These are phyloP conservation scores for Tetracladium maxilliforme DNA, from an alignment of 2,329 filamentous ascomycete species.

Conservation along the genomic window DNA sequence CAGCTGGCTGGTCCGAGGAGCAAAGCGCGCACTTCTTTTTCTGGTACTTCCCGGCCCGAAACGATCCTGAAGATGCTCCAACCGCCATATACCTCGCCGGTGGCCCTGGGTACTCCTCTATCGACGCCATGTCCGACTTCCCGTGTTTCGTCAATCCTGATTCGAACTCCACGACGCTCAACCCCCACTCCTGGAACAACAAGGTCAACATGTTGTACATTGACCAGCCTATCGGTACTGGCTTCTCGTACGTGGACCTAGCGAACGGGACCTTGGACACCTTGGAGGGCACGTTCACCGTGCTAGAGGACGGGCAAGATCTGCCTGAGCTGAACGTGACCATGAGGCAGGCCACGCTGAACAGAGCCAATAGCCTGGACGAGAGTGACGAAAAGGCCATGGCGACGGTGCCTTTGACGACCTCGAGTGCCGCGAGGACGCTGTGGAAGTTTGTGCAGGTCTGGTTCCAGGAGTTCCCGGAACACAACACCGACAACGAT, in stretches of 20 bases:
- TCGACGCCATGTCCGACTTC: slow-evolving; percentile 2
- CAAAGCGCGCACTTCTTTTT: no score
- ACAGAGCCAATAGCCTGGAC: slow-evolving; percentile 24
- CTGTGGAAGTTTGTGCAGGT: slow-evolving; percentile 44
- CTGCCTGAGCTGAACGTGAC: no score
- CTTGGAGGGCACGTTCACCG: no score
- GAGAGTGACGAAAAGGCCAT: no score
- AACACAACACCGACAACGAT: slow-evolving; percentile 43
- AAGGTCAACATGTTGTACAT: slow-evolving; percentile 24
- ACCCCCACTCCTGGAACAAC: slow-evolving; percentile 21
- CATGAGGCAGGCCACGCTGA: no score
- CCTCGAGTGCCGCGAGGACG: slow-evolving; percentile 26
- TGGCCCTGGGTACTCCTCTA: slow-evolving; percentile 27
- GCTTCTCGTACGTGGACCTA: slow-evolving; percentile 29
- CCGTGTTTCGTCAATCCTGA: slow-evolving; percentile 6
- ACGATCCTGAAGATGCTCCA: slow-evolving; percentile 28
- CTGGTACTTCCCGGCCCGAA: slow-evolving; percentile 44
- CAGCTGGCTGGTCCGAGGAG: not conserved
- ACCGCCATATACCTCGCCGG: slow-evolving; percentile 29
- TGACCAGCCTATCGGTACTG: slow-evolving; percentile 21
- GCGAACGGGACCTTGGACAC: no score
- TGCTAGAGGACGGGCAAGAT: no score
- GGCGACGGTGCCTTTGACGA: no score
- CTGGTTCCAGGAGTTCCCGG: slow-evolving; percentile 48
- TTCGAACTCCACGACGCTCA: slow-evolving; percentile 13